Conservation (phyloP, 345 rosid species). For the Citrus reticulata region DNA sequence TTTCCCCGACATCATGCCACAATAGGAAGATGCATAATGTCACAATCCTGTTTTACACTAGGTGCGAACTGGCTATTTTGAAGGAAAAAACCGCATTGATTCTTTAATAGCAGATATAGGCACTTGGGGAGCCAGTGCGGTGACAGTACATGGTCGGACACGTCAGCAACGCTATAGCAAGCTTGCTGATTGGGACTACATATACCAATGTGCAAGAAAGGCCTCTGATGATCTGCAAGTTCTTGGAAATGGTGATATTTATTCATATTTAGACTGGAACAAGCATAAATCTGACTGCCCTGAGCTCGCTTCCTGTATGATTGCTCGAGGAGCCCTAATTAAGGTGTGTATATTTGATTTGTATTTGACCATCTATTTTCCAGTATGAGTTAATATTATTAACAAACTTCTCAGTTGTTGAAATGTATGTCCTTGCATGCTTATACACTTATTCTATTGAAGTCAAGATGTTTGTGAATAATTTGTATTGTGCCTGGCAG, state of each 20-base stretch:
- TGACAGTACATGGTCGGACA: conserved; percentile 90
- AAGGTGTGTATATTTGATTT: conserved; percentile 44
- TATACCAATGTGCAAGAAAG: conserved; percentile 62
- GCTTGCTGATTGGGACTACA: conserved; percentile 91
- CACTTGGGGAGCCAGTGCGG: conserved; percentile 84
- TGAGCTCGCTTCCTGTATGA: conserved; percentile 78
- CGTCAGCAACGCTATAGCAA: conserved; percentile 93
- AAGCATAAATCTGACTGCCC: conserved; percentile 68
- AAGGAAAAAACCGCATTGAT: conserved; percentile 78
- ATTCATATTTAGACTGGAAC: conserved; percentile 84
- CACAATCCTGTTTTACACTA: conserved; percentile 21
- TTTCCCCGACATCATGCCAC: neutral
- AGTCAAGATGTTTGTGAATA: neutral
- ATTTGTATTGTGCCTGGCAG: conserved; percentile 37
- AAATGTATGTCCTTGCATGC: neutral
- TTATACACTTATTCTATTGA: neutral
- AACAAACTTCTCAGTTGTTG: neutral
- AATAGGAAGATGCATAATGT: neutral
- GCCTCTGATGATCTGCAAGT: conserved; percentile 66
- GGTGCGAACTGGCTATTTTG: conserved; percentile 84
- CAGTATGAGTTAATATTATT: neutral
- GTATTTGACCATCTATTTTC: neutral
- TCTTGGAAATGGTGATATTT: conserved; percentile 84
- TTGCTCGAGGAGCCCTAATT: conserved; percentile 89
- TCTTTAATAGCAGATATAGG: conserved; percentile 70